Evolutionary conservation across 1,284 basidiomycete species (phyloP), one percentile per base, ranked within the genome.

Genomic region (Cutaneotrichosporon sp.): DNA sequence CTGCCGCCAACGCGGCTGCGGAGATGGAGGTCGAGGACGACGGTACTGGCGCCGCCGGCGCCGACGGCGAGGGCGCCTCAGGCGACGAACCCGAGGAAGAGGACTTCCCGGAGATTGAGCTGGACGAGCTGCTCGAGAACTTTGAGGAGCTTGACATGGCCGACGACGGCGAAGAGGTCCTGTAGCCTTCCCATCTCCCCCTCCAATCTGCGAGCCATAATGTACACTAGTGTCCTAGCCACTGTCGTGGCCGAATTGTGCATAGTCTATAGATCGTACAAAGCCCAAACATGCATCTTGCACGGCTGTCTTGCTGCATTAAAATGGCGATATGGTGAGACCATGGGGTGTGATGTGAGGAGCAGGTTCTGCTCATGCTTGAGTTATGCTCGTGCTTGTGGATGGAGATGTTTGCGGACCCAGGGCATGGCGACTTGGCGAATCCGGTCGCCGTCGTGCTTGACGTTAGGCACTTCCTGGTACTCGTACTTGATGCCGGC

Each of bases 101-200:
- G 4, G 92, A 96, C 73, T 93, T 94, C 84, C 91, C 91, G 0
- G 86, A 91, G 59, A 83, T 92, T 50, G 80, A 83, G 54, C 73
- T 97, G 65, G 84, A 94, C 65, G 94, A 97, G 76, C 75, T 98
- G 59, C 75, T 97, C 64, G 92, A 97, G 60, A 85, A 90, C 70
- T 89, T 97, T 68, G 92, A 97, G 66, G 78, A 76, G 45, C 61
- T 80, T 61, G 70, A 60, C 15, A 61, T 78, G 67, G 62, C 61
- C 58, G 66, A 68, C 20, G 57, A 53, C 33, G 55, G 45, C 34
- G 55, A 49, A 38, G 43, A 45, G 43, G 43, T 45, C 10, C 43
- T 45, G 30, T 45, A 36, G 34, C 12, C 13, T 8, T 22, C 20
- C 42, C 9, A 44, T 10, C 4, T n/a, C 26, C 26, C 14, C 14